Percentiles rank a stretch among this genome's conserved stretches.
Evolutionary conservation across 129 eudicot genomes (phyloP).

Genomic region (Solidago caesia): DNA sequence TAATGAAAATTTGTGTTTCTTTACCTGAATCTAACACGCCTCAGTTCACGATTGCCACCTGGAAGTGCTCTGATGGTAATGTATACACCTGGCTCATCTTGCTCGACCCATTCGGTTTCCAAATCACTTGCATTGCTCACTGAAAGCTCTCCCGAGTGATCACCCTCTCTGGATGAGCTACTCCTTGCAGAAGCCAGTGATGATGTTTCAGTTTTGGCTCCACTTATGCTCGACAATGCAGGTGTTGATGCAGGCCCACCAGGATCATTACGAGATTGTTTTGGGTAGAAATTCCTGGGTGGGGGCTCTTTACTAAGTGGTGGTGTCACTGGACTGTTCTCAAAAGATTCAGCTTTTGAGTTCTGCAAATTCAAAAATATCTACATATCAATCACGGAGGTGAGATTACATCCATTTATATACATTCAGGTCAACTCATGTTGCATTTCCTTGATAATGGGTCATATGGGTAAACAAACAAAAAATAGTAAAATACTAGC

Average conservation of each 20-base stretch:
- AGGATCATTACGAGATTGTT: conserved; percentile 43
- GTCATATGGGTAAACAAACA: too few species aligned
- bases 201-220: conserved; percentile 78
- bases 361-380: conserved; percentile 33
- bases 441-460: background rate
- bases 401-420: background rate
- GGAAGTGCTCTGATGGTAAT: conserved; percentile 87
- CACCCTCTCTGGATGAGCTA: conserved; percentile 66
- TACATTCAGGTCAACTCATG: background rate
- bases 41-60: conserved; percentile 81
- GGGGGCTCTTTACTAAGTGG: conserved; percentile 67
- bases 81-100: conserved; percentile 96
- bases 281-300: conserved; percentile 49
- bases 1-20: background rate
- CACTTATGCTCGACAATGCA: conserved; percentile 81
- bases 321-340: conserved; percentile 81
- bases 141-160: conserved; percentile 82
- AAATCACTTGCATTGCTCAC: conserved; percentile 87
- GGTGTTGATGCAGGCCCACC: conserved; percentile 75
- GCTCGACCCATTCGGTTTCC: conserved; percentile 96
- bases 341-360: conserved; percentile 52
- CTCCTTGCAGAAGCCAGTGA: conserved; percentile 77
- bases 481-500: too few species aligned
- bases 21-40: conserved; percentile 94
- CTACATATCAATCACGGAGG: background rate